These are phyloP conservation scores for Celoporthe dispersa DNA, from an alignment of 2,329 filamentous ascomycete genomes.

Conservation along the genomic window DNA sequence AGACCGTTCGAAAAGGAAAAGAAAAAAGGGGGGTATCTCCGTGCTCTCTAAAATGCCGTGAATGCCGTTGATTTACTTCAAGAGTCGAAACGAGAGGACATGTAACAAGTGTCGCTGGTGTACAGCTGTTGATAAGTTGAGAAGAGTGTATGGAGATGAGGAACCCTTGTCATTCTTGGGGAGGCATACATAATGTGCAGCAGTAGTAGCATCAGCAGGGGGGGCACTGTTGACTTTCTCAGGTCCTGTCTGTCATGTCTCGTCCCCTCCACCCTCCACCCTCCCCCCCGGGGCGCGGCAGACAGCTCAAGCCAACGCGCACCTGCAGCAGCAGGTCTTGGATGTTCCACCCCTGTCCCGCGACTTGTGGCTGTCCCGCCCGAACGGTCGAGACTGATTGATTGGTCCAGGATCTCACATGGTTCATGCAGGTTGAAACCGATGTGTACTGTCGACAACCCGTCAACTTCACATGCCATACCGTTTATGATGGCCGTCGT, in stretches of 20 bases:
- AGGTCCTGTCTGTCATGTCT: conserved; percentile 4
- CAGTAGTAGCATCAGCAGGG: not conserved
- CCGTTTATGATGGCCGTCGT: not conserved
- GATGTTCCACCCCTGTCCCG: not conserved
- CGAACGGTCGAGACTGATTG: conserved; percentile 15
- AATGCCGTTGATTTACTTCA: conserved; percentile 1
- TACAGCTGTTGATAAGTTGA: not conserved
- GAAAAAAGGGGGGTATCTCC: conserved; percentile 22
- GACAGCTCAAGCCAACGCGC: conserved; percentile 6
- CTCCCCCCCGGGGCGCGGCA: not conserved
- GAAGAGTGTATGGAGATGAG: conserved; percentile 4
- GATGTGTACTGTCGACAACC: not conserved
- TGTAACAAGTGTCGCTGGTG: conserved; percentile 17
- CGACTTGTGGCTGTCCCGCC: not conserved
- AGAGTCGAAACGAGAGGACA: conserved; percentile 14
- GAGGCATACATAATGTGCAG: not conserved
- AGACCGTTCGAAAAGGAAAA: conserved; percentile 16
- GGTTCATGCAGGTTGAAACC: not conserved
- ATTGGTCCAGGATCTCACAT: conserved; percentile 20
- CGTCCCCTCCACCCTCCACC: not conserved
- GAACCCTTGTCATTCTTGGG: not conserved
- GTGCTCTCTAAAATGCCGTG: conserved; percentile 25
- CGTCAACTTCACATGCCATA: conserved; percentile 17
- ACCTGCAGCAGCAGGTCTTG: conserved; percentile 4
- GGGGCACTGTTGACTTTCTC: conserved; percentile 14